These are phyloP conservation scores for Chrysoporthe deuterocubensis DNA, from an alignment of 2,329 filamentous ascomycete genomes.

Conservation along the genomic window DNA sequence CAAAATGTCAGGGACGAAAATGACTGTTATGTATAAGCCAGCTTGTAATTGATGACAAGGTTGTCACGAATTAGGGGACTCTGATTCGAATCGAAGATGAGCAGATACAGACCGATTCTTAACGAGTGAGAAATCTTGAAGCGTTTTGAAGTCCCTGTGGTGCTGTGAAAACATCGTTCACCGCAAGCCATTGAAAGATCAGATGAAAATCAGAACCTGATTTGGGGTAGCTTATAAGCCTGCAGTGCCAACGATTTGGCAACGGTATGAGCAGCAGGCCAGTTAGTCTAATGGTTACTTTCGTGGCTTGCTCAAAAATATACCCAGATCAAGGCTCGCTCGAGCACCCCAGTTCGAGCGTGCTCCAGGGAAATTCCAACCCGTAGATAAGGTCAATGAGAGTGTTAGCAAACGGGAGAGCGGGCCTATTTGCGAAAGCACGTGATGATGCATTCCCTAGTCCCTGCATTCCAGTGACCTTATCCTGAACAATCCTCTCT, in stretches of 20 bases:
- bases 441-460: not conserved
- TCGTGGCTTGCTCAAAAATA: not conserved
- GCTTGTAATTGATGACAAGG: too few species aligned
- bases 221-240: not conserved
- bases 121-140: too few species aligned
- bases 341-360: not conserved
- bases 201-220: not conserved
- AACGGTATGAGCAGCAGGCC: not conserved
- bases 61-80: too few species aligned
- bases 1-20: too few species aligned
- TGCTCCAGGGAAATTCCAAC: not conserved
- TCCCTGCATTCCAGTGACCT: not conserved
- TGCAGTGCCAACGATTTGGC: not conserved
- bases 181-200: not conserved
- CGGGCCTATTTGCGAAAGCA: constrained; percentile 1
- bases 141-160: too few species aligned
- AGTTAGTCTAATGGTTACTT: not conserved
- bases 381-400: constrained; percentile 4
- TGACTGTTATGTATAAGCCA: too few species aligned
- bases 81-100: too few species aligned
- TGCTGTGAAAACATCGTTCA: not conserved
- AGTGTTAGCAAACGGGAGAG: constrained; percentile 1
- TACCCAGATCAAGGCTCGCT: not conserved
- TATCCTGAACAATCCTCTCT: not conserved
- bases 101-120: too few species aligned